Base-by-base conservation (phyloP, 352 stramenopile species). In the Thraustotheca clavata region DNA sequence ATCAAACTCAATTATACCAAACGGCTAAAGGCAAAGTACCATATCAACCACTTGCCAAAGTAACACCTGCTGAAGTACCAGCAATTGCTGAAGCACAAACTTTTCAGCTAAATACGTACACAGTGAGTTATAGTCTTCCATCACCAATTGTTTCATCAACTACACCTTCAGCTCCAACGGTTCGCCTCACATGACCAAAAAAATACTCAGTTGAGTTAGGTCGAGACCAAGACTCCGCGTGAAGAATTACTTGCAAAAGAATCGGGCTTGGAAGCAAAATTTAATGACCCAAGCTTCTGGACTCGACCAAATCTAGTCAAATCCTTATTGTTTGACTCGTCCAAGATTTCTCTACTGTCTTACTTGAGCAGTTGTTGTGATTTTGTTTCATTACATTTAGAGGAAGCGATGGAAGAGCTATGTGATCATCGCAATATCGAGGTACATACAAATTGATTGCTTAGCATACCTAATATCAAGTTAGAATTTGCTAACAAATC, bases 1-100 rank as follows among this genome's bases (percentile, higher is more conserved):
- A 91, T 55, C 69, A 82, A 54, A 88, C 88, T 49, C 77, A 87
- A 57, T 69, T 77, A 5, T 90, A 89, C 61, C 72, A 77, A 34
- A 69, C 71, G 5, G 77, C 79, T 2, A 87, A 62, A 20, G 54
- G 54, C 27, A 62, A 48, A 7, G 54, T 62, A n/a, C 54, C 54
- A 4, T 24, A 62, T 29, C 54, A 62, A 29, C 34, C 54, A 11
- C 16, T 62, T 1, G 54, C 77, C 0, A 86, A 80, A 32, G 71
- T 83, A 16, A 31, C 59, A 5, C 63, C 71, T 0, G 33, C 54
- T 9, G 49, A 59, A 18, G 20, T 38, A 8, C 18, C 27, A 8
- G 18, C 38, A 20, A 18, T 20, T 20, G 38, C 38, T 18, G 38
- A 16, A 43, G 38, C 16, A 16, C 38, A 16, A 20, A 43, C 20